Base-by-base conservation (phyloP, 306 rosid genomes). In the Dalbergia cultrata region DNA sequence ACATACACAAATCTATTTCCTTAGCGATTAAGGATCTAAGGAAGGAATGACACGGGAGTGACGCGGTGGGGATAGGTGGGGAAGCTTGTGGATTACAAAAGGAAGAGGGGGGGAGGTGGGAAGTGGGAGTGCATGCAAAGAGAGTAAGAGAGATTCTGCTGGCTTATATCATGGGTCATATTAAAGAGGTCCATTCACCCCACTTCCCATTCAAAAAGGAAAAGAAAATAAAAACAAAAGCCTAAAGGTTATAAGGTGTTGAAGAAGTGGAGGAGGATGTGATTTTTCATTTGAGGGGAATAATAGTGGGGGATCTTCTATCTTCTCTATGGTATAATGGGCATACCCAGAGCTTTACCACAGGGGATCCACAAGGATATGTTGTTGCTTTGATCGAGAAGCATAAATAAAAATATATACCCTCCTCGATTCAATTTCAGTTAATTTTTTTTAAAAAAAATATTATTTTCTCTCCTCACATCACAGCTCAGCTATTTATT, bases 51-150 rank as follows among this genome's bases (percentile, higher is more conserved):
- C 86, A 82, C 73, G 87, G 81, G 70, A 37, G 76, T 45, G 85
- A 79, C 81, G 80, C 89, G 87, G 82, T 76, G 80, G 83, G 58
- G 50, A 83, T 75, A 53, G 44, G 81, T 68, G 59, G 6, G 59
- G 87, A 87, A 87, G 90, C 97, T 92, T 92, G 76, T 57, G 39
- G 72, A 47, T 14, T 63, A 90, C 97, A 92, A 92, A 92, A 92
- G 90, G 89, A 72, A 22, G 84, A 44, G 39, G 13, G 35, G 13
- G 35, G 75, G 62, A 35, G 47, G 70, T 56, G 59, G 61, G 70
- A 26, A 35, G 68, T 53, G 74, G 7, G 18, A 52, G 58, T 13
- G 31, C 31, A 26, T 26, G 50, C 50, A 44, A 64, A 19, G 76
- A 60, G 41, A 37, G 73, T 72, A 41, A 61, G 52, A 81, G 85